phyloP scores from a whole-genome alignment of 768 basidiomycete genomes.

The Trametes villosa region DNA sequence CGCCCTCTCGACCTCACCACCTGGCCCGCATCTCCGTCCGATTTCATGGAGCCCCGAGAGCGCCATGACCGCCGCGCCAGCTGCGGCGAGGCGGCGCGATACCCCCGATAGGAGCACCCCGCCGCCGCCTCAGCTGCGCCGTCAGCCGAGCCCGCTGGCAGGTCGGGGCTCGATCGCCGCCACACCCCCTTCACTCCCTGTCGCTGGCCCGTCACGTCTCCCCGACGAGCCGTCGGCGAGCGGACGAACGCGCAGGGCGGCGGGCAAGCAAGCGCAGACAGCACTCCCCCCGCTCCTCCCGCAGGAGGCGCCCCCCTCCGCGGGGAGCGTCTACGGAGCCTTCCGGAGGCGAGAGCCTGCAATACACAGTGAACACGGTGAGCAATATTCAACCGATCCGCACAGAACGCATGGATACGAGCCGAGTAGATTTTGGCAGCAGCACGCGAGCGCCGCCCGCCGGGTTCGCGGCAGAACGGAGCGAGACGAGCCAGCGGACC shows the following conservation, averaged over 20 bases:
- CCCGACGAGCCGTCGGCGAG: slow-evolving; percentile 5
- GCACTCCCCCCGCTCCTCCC: neutral
- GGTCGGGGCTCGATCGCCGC: neutral
- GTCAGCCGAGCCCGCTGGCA: neutral
- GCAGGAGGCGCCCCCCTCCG: neutral
- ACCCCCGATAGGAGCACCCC: slow-evolving; percentile 19
- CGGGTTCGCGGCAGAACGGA: neutral
- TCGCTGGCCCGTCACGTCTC: slow-evolving; percentile 19
- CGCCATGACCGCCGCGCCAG: neutral
- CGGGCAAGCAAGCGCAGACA: slow-evolving; percentile 12
- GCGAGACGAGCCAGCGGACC: slow-evolving; percentile 5
- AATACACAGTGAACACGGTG: slow-evolving; percentile 4
- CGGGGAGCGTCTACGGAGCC: neutral
- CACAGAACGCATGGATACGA: neutral
- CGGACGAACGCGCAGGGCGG: slow-evolving; percentile 10
- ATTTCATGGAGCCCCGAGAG: slow-evolving; percentile 13
- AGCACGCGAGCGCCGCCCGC: slow-evolving; percentile 8
- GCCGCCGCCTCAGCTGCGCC: neutral
- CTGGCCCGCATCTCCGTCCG: slow-evolving; percentile 20
- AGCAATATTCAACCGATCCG: neutral
- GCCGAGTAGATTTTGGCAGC: slow-evolving; percentile 6
- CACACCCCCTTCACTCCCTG: slow-evolving; percentile 11
- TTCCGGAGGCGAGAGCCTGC: neutral
- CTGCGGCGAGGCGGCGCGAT: neutral
- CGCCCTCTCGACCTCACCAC: neutral